Conservation (phyloP, 371 early-diverging fungal genomes). For the Mucor sp. region DNA sequence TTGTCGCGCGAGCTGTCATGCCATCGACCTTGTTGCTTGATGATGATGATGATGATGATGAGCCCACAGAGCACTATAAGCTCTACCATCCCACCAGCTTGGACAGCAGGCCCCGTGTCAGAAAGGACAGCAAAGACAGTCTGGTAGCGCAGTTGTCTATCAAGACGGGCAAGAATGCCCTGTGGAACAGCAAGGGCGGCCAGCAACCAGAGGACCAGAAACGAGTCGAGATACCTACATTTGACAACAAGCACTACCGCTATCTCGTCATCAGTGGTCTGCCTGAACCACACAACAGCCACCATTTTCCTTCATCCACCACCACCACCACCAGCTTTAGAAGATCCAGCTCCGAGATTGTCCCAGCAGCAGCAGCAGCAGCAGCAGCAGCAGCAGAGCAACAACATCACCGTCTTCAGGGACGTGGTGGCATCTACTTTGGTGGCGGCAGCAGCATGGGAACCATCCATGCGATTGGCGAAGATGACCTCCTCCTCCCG, state of each 20-base stretch:
- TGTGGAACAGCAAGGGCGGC: not conserved
- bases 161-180: not conserved
- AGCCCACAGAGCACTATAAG: not conserved
- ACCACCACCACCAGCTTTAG: conserved; percentile 13
- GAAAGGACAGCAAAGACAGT: not conserved
- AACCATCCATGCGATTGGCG: conserved; percentile 10
- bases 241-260: conserved; percentile 25
- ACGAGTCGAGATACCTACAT: conserved; percentile 3
- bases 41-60: not conserved
- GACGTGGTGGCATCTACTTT: not conserved
- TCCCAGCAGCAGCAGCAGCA: no score
- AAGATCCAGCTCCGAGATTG: conserved; percentile 43
- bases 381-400: not conserved
- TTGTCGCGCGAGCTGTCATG: conserved; percentile 24
- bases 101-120: not conserved
- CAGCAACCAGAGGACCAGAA: not conserved
- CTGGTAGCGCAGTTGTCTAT: not conserved
- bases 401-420: not conserved
- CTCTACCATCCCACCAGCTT: not conserved
- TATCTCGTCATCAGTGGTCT: conserved; percentile 59
- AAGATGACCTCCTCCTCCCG: conserved; percentile 1
- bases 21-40: not conserved
- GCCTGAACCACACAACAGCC: conserved; percentile 45
- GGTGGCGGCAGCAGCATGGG: not conserved
- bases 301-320: conserved; percentile 27